phyloP scores from a whole-genome alignment of 495 filamentous ascomycete species.

The Talaromyces borbonicus region DNA sequence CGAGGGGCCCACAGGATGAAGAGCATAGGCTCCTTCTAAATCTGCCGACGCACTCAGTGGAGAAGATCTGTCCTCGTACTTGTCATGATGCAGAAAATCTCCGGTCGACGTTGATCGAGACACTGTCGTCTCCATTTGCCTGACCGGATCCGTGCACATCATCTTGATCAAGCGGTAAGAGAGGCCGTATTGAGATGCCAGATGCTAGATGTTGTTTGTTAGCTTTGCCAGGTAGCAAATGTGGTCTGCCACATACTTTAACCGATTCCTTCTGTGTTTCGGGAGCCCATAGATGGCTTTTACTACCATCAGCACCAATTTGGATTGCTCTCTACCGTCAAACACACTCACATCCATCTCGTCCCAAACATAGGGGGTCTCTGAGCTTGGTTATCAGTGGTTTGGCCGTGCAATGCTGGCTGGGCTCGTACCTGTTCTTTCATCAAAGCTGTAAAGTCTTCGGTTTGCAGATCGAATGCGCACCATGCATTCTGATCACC shows the following conservation, averaged over 20 bases:
- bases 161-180: slow-evolving; percentile 56
- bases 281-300: slow-evolving; percentile 64
- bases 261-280: slow-evolving; percentile 48
- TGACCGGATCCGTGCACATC: slow-evolving; percentile 49
- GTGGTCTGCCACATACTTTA: slow-evolving; percentile 18
- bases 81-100: neutral
- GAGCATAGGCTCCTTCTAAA: slow-evolving; percentile 23
- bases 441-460: slow-evolving; percentile 33
- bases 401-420: too few relatives aligned
- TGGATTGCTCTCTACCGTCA: neutral
- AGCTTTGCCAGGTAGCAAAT: neutral
- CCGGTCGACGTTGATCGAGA: slow-evolving; percentile 4
- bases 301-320: neutral
- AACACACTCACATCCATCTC: slow-evolving; percentile 57
- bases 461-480: slow-evolving; percentile 44
- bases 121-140: slow-evolving; percentile 11
- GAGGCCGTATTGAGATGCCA: slow-evolving; percentile 53
- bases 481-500: slow-evolving; percentile 52
- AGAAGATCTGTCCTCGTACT: neutral
- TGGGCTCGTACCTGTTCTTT: slow-evolving; percentile 20
- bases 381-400: slow-evolving; percentile 11
- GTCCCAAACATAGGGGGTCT: slow-evolving; percentile 34
- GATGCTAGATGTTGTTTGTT: slow-evolving; percentile 11
- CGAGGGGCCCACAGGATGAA: slow-evolving; percentile 17
- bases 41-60: slow-evolving; percentile 10